Evolutionary conservation across 2,329 filamentous ascomycete genomes (phyloP), one percentile per base, ranked within the genome.

Genomic region (Aspergillaceae sp.): DNA sequence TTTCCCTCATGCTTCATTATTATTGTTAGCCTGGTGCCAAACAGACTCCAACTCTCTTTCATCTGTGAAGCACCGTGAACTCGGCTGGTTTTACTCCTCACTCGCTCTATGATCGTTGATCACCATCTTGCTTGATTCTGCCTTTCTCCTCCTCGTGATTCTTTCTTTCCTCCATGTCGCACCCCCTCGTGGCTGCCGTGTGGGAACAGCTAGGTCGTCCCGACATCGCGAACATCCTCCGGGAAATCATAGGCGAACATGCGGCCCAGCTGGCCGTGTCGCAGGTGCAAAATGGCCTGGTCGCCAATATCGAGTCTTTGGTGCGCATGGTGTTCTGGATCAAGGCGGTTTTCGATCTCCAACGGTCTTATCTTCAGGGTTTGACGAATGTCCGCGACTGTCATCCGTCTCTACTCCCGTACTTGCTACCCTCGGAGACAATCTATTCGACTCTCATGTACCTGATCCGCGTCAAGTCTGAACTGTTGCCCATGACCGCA

Each of bases 231-330:
- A 61, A 56, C 47, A 63, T 64, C 34, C 48, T 67, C 6, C 55
- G 61, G 34, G 64, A 67, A 44, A 61, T 67, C 41, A 60, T 66
- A 42, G 64, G 63, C 7, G 57, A 65, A 41, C 62, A 66, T 52
- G 57, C 60, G 11, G 47, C 62, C 26, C 58, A 63, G 11, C 47
- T 56, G 40, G 51, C 61, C 10, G 46, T 52, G 7, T 54, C 55
- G 6, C 57, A 58, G 34, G 51, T 42, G 3, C 52, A 53, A 27
- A 46, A 61, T 51, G 55, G 56, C 32, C 49, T 52, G n/a, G 45
- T 51, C n/a, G 40, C 46, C 3, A 50, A 50, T 40, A 48, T 54
- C 5, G 60, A 61, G 36, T 52, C 57, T 26, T 51, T 61, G 6
- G 56, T 57, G 26, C 55, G 54, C 40, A 52, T 58, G 3, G 57